These are phyloP conservation scores for Fusarium devonianum DNA, from an alignment of 2,329 filamentous ascomycete species.

Conservation along the genomic window DNA sequence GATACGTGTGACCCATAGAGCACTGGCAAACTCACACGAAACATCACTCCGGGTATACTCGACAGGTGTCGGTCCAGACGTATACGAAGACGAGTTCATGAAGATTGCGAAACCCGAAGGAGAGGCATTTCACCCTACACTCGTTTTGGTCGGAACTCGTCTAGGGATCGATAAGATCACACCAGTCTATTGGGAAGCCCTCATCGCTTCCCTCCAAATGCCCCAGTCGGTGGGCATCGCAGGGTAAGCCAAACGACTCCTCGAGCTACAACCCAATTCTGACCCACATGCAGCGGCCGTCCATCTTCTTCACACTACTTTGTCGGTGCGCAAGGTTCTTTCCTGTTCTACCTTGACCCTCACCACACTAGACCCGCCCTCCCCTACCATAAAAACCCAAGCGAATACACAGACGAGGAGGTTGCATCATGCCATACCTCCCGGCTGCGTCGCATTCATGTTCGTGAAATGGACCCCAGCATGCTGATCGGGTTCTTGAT, in stretches of 20 bases:
- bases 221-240: conserved; percentile 95
- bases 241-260: conserved; percentile 65
- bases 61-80: conserved; percentile 87
- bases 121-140: conserved; percentile 76
- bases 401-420: conserved; percentile 73
- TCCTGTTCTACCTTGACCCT: conserved; percentile 94
- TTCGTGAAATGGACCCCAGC: conserved; percentile 95
- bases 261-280: conserved; percentile 3
- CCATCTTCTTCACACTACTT: conserved; percentile 83
- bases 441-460: conserved; percentile 79
- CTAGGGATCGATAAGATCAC: conserved; percentile 95
- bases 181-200: conserved; percentile 92
- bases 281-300: conserved; percentile 69
- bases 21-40: conserved; percentile 72
- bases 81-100: conserved; percentile 90
- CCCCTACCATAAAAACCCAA: conserved; percentile 63
- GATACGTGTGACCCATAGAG: conserved; percentile 56
- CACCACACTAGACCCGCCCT: conserved; percentile 83
- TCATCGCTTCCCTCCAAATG: conserved; percentile 84
- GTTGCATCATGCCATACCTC: conserved; percentile 86
- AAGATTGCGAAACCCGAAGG: conserved; percentile 74
- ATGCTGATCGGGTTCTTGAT: conserved; percentile 97
- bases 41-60: conserved; percentile 81
- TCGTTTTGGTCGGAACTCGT: conserved; percentile 87
- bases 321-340: conserved; percentile 68